Base-by-base conservation (phyloP, 2,329 filamentous ascomycete species). In the Claviceps capensis region DNA sequence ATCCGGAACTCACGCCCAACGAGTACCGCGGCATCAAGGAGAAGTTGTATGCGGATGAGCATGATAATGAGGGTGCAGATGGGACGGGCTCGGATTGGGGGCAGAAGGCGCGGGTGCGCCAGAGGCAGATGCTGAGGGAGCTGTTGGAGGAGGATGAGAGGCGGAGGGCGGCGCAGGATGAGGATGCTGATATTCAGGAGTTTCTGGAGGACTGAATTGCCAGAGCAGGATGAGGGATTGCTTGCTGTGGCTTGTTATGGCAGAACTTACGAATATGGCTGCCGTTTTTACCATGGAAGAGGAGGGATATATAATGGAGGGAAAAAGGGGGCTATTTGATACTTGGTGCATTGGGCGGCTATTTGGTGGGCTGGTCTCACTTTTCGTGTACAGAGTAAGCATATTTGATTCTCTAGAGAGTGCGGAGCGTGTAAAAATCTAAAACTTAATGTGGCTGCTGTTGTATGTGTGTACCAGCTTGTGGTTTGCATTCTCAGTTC, bases 181-280 rank as follows among this genome's bases (percentile, higher is more conserved):
- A 84, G 54, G 83, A 88, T 65, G 84, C 85, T 68, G 84, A 89
- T 64, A 84, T 90, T 59, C 77, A 81, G 63, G 82, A 89, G 67
- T 80, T 84, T 60, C 66, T 89, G 64, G 74, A 78, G 59, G 75
- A 81, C 62, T 59, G 26, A 49, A 4, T 9, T 4, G 2, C 9
- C 3, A 11, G 30, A 34, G 30, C 30, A 4, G 9, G 30, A 34
- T 4, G 30, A 34, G 30, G 30, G 30, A 11, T 4, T 34, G 5
- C 11, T 23, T 26, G 13, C 13, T 11, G 2, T 41, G 9, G 17
- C 22, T 22, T 22, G 7, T 43, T 23, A 8, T 26, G 30, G 30
- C 30, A 30, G 30, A 30, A 30, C 30, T 30, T 30, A 30, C 8
- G 30, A 30, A 30, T 30, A 30, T 23, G 6, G 14, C 3, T 26